Evolutionary conservation across 2,329 filamentous ascomycete genomes (phyloP).

Genomic region (Camillea tinctor): DNA sequence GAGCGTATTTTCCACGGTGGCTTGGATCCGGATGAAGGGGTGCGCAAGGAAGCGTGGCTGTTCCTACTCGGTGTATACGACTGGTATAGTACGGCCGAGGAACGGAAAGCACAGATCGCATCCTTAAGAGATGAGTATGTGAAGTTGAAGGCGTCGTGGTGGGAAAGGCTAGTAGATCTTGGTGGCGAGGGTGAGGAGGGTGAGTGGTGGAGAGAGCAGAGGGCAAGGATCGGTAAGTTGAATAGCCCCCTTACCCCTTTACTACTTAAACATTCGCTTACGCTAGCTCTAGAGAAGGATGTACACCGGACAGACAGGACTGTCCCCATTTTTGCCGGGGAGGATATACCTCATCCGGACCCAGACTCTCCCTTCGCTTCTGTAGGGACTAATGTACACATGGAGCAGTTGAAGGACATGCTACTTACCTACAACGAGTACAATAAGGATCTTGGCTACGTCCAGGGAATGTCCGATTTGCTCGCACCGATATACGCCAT

Average conservation of each 20-base stretch:
- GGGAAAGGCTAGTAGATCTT: slow-evolving; percentile 86
- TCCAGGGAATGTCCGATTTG: slow-evolving; percentile 98
- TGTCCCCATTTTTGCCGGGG: slow-evolving; percentile 91
- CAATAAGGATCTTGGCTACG: slow-evolving; percentile 92
- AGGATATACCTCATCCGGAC: slow-evolving; percentile 95
- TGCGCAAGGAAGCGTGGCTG: slow-evolving; percentile 94
- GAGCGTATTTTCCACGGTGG: slow-evolving; percentile 97
- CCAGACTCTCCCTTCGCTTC: slow-evolving; percentile 93
- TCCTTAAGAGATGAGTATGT: slow-evolving; percentile 92
- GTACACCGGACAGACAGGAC: slow-evolving; percentile 95
- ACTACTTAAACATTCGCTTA: slow-evolving; percentile 17
- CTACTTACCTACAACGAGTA: slow-evolving; percentile 98
- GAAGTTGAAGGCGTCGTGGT: slow-evolving; percentile 90
- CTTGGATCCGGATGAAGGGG: slow-evolving; percentile 82
- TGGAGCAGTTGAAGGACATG: slow-evolving; percentile 99
- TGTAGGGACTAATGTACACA: slow-evolving; percentile 90
- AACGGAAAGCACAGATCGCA: slow-evolving; percentile 78
- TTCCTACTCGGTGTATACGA: slow-evolving; percentile 89
- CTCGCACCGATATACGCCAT: slow-evolving; percentile 95
- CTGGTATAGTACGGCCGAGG: slow-evolving; percentile 87
- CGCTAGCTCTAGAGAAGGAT: slow-evolving; percentile 74
- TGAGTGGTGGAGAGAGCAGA: slow-evolving; percentile 97
- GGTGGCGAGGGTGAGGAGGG: slow-evolving; percentile 76
- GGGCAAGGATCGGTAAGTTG: slow-evolving; percentile 80
- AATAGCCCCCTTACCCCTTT: slow-evolving; percentile 2